Conservation (phyloP, 106 monocot genomes). For the Triglochin maritima region DNA sequence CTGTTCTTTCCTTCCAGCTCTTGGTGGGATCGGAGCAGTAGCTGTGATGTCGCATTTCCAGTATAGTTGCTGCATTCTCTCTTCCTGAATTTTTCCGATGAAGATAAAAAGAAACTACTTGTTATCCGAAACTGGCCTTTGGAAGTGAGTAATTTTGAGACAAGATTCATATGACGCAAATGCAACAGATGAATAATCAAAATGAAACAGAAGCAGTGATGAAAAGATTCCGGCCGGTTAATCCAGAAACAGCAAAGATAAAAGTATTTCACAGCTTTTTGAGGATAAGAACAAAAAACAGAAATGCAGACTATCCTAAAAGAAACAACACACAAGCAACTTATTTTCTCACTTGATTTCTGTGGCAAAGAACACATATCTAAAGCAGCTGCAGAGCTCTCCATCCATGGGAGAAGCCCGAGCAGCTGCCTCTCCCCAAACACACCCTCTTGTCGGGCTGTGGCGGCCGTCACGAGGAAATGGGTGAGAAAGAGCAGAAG, state of each 20-base stretch:
- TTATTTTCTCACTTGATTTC: slow-evolving; percentile 23
- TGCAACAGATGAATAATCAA: neutral
- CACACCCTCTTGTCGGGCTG: neutral
- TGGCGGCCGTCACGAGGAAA: neutral
- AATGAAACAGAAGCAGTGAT: neutral
- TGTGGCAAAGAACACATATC: neutral
- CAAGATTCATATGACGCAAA: too few species aligned
- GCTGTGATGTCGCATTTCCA: slow-evolving; percentile 48
- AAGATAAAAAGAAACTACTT: neutral
- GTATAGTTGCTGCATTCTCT: slow-evolving; percentile 31
- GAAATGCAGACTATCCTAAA: neutral
- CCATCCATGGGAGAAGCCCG: slow-evolving; percentile 4
- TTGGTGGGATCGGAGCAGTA: slow-evolving; percentile 3
- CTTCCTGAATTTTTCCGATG: slow-evolving; percentile 19
- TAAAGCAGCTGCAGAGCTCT: neutral
- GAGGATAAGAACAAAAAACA: neutral
- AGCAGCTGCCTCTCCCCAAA: slow-evolving; percentile 8
- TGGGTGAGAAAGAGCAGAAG: neutral
- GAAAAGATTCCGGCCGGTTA: neutral
- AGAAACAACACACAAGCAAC: neutral
- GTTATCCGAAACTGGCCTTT: neutral
- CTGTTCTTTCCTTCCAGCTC: slow-evolving; percentile 10
- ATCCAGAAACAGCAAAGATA: neutral
- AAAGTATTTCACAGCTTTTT: too few species aligned
- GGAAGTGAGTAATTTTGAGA: neutral